Conservation (phyloP, 306 rosid genomes). For the Lathyrus oleraceus region DNA sequence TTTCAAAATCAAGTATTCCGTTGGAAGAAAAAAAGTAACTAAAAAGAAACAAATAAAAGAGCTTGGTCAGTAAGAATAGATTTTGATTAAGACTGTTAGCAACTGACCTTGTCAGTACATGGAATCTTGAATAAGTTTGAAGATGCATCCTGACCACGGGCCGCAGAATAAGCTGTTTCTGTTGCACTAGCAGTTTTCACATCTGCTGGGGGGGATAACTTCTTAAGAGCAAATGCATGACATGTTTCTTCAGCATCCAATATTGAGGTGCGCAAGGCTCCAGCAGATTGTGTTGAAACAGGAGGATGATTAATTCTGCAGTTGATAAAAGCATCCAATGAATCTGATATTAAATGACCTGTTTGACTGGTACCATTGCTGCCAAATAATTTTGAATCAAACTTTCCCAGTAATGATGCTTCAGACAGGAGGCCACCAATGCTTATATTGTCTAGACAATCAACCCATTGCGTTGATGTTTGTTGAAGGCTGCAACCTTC, state of each 20-base stretch:
- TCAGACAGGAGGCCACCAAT: constrained; percentile 67
- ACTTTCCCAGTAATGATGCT: constrained; percentile 58
- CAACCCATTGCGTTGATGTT: constrained; percentile 41
- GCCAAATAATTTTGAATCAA: constrained; percentile 41
- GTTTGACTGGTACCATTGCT: constrained; percentile 44
- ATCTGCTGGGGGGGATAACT: constrained; percentile 45
- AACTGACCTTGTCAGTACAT: constrained; percentile 57
- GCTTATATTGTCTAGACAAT: constrained; percentile 55
- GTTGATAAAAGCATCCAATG: constrained; percentile 61
- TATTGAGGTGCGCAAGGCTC: constrained; percentile 57
- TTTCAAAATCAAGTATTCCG: background rate
- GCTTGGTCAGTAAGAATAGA: constrained; percentile 17
- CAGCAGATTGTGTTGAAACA: constrained; percentile 47
- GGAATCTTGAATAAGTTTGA: constrained; percentile 49
- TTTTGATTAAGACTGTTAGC: constrained; percentile 12
- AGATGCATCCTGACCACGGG: constrained; percentile 45
- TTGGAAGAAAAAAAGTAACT: constrained; percentile 9
- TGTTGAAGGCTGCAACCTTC: constrained; percentile 40
- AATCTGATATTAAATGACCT: constrained; percentile 54
- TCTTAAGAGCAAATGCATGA: constrained; percentile 69
- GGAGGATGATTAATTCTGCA: constrained; percentile 39
- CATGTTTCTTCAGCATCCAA: constrained; percentile 92
- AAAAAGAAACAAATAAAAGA: background rate
- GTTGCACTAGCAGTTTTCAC: constrained; percentile 42
- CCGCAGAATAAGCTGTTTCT: constrained; percentile 32